Base-by-base conservation (phyloP, 805 yeast genomes). In the Vanderwaltozyma tropicalis region DNA sequence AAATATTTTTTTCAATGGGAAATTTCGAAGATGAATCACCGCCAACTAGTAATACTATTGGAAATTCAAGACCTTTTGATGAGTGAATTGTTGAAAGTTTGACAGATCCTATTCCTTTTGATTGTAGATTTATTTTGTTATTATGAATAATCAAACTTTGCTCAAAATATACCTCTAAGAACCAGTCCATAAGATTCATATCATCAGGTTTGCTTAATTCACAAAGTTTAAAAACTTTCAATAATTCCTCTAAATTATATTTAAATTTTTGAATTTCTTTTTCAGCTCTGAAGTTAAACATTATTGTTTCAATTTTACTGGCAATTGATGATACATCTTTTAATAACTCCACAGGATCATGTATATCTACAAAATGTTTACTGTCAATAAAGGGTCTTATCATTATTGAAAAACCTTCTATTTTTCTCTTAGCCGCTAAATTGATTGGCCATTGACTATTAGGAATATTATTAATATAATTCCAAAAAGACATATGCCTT, bases 51-150 rank as follows among this genome's bases (percentile, higher is more conserved):
- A 80, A 80, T 1, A 78, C 85, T 11, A 79, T 64, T 0, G 87
- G 86, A 47, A 75, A 80, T 43, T 81, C 87, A 4, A 80, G 54
- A 0, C 92, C 89, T 47, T 82, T 82, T 1, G 88, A 76, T 0
- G 83, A 67, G 54, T 82, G 89, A 2, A 82, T 71, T 0, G 89
- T 82, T 0, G 86, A 75, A 1, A 80, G 46, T 35, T 74, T 75
- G 6, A 80, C 60, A 14, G 65, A 52, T 28, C 51, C 51, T 10
- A 8, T 18, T 10, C 13, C 8, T 12, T 11, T 21, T 12, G 28
- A 15, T 14, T 14, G 16, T 21, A 2, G 18, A 22, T 2, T 13
- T 6, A 2, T 7, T 11, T 24, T 4, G 12, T 27, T 5, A n/a
- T 44, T 39, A 28, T 47, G 47, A 9, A 32, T 39, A 14, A 38